phyloP scores from a whole-genome alignment of 331 rosid genomes.

The Cydonia oblonga region DNA sequence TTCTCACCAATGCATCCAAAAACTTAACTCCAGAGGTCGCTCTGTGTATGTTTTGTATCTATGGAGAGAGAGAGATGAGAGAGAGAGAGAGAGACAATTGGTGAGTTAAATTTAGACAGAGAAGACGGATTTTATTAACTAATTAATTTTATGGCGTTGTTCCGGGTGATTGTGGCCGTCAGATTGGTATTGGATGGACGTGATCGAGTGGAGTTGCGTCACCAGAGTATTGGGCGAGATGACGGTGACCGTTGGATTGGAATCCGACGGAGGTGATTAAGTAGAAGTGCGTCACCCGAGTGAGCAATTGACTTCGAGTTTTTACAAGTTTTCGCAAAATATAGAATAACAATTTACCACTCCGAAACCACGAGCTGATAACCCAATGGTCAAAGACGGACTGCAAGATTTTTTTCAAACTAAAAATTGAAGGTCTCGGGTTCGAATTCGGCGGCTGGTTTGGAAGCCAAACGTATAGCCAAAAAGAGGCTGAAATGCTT shows the following conservation, averaged over 20 bases:
- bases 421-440: too few relatives aligned
- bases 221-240: background rate
- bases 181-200: background rate
- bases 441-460: too few relatives aligned
- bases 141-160: too few relatives aligned
- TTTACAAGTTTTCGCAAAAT: too few relatives aligned
- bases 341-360: too few relatives aligned
- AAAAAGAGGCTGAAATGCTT: too few relatives aligned
- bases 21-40: conserved; percentile 22
- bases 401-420: too few relatives aligned
- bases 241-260: background rate
- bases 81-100: conserved; percentile 2
- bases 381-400: too few relatives aligned
- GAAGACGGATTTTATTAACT: background rate
- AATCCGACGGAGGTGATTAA: conserved; percentile 2
- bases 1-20: conserved; percentile 20
- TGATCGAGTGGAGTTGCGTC: background rate
- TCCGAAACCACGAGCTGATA: too few relatives aligned
- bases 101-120: background rate
- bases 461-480: too few relatives aligned
- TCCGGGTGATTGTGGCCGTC: background rate
- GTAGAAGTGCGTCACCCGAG: background rate
- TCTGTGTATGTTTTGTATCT: background rate
- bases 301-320: background rate
- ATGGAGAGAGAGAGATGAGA: background rate